Conservation (phyloP, 2,329 filamentous ascomycete genomes). For the Epichloe festucae region DNA sequence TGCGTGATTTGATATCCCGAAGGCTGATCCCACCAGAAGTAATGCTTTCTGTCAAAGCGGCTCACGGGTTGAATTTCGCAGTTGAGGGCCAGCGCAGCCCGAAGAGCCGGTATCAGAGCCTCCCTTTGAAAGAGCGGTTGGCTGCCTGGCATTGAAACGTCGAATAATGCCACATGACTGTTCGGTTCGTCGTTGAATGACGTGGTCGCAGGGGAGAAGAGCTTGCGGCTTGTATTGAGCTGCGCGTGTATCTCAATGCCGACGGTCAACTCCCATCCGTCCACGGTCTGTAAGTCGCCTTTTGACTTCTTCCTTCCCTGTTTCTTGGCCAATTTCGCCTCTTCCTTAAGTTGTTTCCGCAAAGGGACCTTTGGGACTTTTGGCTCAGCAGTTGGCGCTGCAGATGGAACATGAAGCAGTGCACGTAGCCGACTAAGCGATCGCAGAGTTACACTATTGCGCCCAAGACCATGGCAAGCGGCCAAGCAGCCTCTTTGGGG, state of each 20-base stretch:
- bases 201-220: constrained; percentile 66
- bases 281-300: constrained; percentile 35
- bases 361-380: constrained; percentile 33
- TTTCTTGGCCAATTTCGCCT: constrained; percentile 58
- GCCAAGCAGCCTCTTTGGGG: constrained; percentile 3
- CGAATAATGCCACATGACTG: constrained; percentile 77
- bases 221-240: constrained; percentile 75
- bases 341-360: constrained; percentile 60
- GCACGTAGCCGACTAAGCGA: background rate
- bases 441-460: background rate
- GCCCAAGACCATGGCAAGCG: background rate
- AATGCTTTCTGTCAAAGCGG: constrained; percentile 91
- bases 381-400: constrained; percentile 10
- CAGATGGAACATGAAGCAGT: background rate
- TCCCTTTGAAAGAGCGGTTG: constrained; percentile 77
- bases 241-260: constrained; percentile 97
- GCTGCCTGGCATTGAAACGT: constrained; percentile 76
- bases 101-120: constrained; percentile 75
- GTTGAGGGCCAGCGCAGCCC: constrained; percentile 72
- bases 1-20: constrained; percentile 96
- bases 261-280: constrained; percentile 83
- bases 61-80: constrained; percentile 68
- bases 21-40: constrained; percentile 98
- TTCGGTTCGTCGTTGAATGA: constrained; percentile 62
- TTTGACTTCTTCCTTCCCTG: constrained; percentile 38